phyloP scores from a whole-genome alignment of 345 rosid genomes.

The Bruguiera parviflora region DNA sequence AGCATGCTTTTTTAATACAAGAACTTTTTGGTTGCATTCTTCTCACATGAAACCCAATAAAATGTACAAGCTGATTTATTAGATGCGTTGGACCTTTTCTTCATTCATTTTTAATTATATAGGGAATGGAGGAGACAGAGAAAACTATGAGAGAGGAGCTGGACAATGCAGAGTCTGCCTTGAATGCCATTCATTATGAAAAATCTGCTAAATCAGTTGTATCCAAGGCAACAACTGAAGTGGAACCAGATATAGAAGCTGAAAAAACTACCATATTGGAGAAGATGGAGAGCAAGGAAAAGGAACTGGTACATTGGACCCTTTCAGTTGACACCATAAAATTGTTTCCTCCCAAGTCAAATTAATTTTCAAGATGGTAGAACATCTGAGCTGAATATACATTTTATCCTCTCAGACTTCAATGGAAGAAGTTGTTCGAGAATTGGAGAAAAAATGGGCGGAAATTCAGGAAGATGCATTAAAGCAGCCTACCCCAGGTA shows the following conservation, averaged over 20 bases:
- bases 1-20: background rate
- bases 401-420: conserved; percentile 51
- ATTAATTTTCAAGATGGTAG: background rate
- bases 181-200: conserved; percentile 29
- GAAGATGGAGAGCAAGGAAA: conserved; percentile 71
- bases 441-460: conserved; percentile 71
- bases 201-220: conserved; percentile 30
- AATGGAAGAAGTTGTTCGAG: conserved; percentile 62
- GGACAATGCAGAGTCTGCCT: conserved; percentile 39
- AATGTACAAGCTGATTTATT: background rate
- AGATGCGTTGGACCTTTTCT: background rate
- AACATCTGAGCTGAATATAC: conserved; percentile 11
- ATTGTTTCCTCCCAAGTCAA: conserved; percentile 2
- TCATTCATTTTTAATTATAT: conserved; percentile 4
- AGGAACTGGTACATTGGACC: conserved; percentile 49
- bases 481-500: conserved; percentile 89
- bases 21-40: background rate
- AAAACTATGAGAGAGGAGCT: conserved; percentile 46
- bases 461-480: conserved; percentile 60
- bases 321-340: conserved; percentile 9
- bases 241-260: conserved; percentile 41
- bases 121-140: conserved; percentile 75
- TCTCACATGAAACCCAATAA: background rate
- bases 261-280: conserved; percentile 41
- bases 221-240: conserved; percentile 30